Evolutionary conservation across 2,329 filamentous ascomycete genomes (phyloP).

Genomic region (Fusarium praegraminearum): DNA sequence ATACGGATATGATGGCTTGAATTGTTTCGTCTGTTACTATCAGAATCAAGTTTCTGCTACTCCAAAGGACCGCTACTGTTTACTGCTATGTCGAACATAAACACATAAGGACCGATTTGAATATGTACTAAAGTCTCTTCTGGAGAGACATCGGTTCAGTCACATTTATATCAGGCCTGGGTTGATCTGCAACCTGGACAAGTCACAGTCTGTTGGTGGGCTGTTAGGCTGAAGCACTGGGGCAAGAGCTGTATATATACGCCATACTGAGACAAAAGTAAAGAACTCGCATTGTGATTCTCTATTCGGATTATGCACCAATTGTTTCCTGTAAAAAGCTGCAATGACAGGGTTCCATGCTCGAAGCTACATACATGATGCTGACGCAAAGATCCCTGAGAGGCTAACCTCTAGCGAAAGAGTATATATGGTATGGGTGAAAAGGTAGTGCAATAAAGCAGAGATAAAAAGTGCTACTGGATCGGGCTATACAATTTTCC

Average conservation of each 20-base stretch:
- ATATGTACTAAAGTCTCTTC: neutral
- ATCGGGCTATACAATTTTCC: neutral
- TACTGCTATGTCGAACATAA: neutral
- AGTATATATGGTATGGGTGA: neutral
- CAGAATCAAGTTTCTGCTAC: neutral
- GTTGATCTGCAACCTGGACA: neutral
- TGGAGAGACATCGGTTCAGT: neutral
- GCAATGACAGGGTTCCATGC: conserved; percentile 37
- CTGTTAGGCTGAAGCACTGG: neutral
- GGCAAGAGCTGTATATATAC: neutral
- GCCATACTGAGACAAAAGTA: neutral
- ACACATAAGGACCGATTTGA: neutral
- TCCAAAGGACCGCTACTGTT: neutral
- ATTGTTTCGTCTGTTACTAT: neutral
- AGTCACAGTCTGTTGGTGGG: neutral
- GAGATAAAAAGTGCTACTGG: neutral
- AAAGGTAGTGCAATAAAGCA: neutral
- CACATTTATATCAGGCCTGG: neutral
- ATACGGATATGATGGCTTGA: neutral
- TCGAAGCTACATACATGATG: conserved; percentile 38
- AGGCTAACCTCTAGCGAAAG: conserved; percentile 22
- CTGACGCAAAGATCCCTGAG: conserved; percentile 35
- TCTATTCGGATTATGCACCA: conserved; percentile 2
- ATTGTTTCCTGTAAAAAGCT: conserved; percentile 14
- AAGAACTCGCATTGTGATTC: neutral